Conservation (phyloP, 768 basidiomycete genomes). For the Suillus tomentosus region DNA sequence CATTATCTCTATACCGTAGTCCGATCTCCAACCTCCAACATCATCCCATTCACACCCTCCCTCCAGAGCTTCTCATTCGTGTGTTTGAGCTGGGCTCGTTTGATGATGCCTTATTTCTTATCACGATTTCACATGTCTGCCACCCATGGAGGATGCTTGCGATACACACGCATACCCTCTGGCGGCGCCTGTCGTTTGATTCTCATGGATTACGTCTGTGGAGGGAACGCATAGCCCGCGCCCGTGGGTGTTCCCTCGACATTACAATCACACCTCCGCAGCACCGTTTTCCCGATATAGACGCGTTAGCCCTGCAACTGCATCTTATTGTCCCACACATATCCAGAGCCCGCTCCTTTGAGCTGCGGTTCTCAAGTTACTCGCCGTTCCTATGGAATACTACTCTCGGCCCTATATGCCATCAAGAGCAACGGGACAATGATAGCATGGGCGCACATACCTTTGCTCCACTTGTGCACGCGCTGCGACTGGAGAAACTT, state of each 20-base stretch:
- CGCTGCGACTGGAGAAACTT: slow-evolving; percentile 52
- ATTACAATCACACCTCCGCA: slow-evolving; percentile 45
- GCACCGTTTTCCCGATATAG: slow-evolving; percentile 29
- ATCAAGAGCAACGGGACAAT: slow-evolving; percentile 26
- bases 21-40: slow-evolving; percentile 26
- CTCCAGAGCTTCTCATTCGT: slow-evolving; percentile 62
- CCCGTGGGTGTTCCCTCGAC: slow-evolving; percentile 62
- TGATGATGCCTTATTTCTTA: slow-evolving; percentile 56
- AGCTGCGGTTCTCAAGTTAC: slow-evolving; percentile 55
- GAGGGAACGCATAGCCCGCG: slow-evolving; percentile 60
- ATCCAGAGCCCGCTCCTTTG: slow-evolving; percentile 61
- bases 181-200: slow-evolving; percentile 59
- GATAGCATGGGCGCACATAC: slow-evolving; percentile 12
- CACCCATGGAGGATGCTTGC: slow-evolving; percentile 62
- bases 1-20: slow-evolving; percentile 26
- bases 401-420: slow-evolving; percentile 57
- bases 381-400: slow-evolving; percentile 71
- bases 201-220: slow-evolving; percentile 54
- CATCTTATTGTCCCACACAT: slow-evolving; percentile 51
- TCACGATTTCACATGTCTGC: slow-evolving; percentile 71
- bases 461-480: slow-evolving; percentile 34
- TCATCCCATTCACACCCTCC: slow-evolving; percentile 60
- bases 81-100: slow-evolving; percentile 64
- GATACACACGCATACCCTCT: slow-evolving; percentile 60
- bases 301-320: slow-evolving; percentile 62